Evolutionary conservation across 805 yeast species (phyloP).

Genomic region (Vanderwaltozyma verrucispora): DNA sequence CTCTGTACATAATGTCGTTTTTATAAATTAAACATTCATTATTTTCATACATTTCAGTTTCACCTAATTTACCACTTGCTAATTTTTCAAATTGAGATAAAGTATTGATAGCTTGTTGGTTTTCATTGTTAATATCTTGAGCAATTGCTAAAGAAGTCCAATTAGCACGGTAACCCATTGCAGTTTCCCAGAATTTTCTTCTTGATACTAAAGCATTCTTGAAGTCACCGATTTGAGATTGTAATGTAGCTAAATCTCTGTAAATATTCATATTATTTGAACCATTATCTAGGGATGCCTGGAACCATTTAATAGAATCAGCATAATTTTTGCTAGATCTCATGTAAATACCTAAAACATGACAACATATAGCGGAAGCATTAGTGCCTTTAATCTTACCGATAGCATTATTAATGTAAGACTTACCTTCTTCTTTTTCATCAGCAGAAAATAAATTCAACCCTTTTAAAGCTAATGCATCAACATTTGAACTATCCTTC

Average conservation of each 20-base stretch:
- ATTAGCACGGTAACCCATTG: conserved; percentile 76
- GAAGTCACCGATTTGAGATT: conserved; percentile 70
- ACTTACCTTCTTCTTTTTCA: conserved; percentile 52
- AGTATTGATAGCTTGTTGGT: conserved; percentile 57
- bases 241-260: conserved; percentile 72
- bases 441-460: conserved; percentile 49
- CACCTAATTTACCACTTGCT: conserved; percentile 56
- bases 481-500: conserved; percentile 66
- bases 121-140: conserved; percentile 63
- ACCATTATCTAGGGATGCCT: conserved; percentile 65
- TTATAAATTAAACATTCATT: conserved; percentile 73
- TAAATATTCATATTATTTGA: conserved; percentile 68
- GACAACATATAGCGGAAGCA: conserved; percentile 63
- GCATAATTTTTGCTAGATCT: conserved; percentile 56
- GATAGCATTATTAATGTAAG: conserved; percentile 50
- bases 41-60: conserved; percentile 61
- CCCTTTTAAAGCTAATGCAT: conserved; percentile 79
- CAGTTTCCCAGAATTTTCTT: conserved; percentile 54
- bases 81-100: conserved; percentile 66
- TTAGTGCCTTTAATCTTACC: conserved; percentile 38
- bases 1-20: conserved; percentile 50
- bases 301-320: conserved; percentile 72
- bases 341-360: conserved; percentile 77
- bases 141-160: conserved; percentile 89
- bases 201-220: conserved; percentile 53